Conservation (phyloP, 345 rosid species). For the Anastatica hierochuntica region DNA sequence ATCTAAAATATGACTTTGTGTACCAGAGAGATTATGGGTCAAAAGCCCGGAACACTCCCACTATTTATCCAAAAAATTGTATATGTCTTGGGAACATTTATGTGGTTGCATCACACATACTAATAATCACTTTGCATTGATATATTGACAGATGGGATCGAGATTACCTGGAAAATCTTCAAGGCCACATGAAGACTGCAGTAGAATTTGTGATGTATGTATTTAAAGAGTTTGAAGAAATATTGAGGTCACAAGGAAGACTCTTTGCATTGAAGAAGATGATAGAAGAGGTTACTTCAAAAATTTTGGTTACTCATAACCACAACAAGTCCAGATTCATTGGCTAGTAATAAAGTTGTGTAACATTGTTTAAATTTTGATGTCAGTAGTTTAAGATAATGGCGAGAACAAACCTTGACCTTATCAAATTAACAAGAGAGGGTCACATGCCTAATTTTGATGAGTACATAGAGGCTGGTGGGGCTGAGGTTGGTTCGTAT, state of each 20-base stretch:
- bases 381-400: neutral
- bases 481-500: neutral
- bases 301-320: neutral
- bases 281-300: constrained; percentile 10
- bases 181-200: constrained; percentile 1
- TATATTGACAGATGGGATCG: constrained; percentile 6
- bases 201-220: constrained; percentile 3
- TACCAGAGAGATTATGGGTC: too few species aligned
- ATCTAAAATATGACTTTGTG: too few species aligned
- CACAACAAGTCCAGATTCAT: too few species aligned
- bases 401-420: neutral
- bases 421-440: constrained; percentile 11
- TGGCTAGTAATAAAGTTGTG: neutral
- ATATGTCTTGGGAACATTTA: too few species aligned
- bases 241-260: constrained; percentile 6
- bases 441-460: neutral
- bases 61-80: too few species aligned
- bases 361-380: neutral
- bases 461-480: constrained; percentile 8
- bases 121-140: neutral
- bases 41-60: too few species aligned
- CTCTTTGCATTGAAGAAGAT: neutral
- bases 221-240: constrained; percentile 9
- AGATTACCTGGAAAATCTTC: constrained; percentile 2
- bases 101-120: too few species aligned